A percentile compares a stretch with the other conserved stretches of the same genome.
Evolutionary conservation across 257 asterid species (phyloP).

Genomic region (Phtheirospermum japonicum): DNA sequence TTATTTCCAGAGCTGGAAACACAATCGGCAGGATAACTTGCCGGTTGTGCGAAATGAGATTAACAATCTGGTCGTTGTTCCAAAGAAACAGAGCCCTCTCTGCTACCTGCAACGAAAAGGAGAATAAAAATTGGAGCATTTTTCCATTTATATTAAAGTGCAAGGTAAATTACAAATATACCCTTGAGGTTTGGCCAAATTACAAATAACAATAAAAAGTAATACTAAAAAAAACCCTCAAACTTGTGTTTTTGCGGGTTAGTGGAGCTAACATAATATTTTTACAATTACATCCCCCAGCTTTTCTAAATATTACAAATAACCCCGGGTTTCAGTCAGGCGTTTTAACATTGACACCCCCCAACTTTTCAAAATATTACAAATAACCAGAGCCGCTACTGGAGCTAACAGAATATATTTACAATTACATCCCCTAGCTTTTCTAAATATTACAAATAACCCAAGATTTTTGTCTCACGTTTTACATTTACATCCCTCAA

Average conservation of each 20-base stretch:
- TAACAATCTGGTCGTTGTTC: slow-evolving; percentile 69
- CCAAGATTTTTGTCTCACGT: too few species aligned
- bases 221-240: neutral
- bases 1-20: slow-evolving; percentile 73
- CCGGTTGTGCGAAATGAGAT: slow-evolving; percentile 65
- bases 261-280: too few species aligned
- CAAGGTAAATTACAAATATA: neutral
- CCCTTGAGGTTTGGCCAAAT: neutral
- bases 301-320: too few species aligned
- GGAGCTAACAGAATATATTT: too few species aligned
- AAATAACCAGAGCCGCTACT: too few species aligned
- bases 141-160: neutral
- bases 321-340: too few species aligned
- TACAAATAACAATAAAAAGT: neutral
- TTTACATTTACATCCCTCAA: too few species aligned
- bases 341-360: too few species aligned
- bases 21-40: slow-evolving; percentile 69
- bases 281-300: too few species aligned
- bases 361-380: too few species aligned
- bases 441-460: too few species aligned
- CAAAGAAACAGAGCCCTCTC: slow-evolving; percentile 85
- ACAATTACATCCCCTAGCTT: too few species aligned
- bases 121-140: neutral
- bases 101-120: slow-evolving; percentile 55
- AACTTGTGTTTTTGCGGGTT: neutral